These are phyloP conservation scores for Ganoderma lingzhi DNA, from an alignment of 1,284 basidiomycete species.

Conservation along the genomic window DNA sequence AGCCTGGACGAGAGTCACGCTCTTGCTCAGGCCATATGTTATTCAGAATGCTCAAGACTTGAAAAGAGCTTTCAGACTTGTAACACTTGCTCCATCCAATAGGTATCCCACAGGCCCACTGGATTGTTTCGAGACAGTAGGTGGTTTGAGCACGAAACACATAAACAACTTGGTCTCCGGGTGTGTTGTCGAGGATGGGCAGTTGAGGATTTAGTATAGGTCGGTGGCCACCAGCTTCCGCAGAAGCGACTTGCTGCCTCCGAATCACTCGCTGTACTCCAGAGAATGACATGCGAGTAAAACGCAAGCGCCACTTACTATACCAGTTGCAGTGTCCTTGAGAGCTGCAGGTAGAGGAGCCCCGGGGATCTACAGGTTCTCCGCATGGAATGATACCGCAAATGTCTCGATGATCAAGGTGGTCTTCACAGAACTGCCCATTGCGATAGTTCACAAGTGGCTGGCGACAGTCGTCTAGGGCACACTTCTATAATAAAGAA, in stretches of 20 bases:
- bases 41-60: background rate
- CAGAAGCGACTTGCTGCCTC: background rate
- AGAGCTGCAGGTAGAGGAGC: background rate
- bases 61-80: background rate
- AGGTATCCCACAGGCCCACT: too few relatives aligned
- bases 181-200: background rate
- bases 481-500: background rate
- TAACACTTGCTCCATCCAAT: background rate
- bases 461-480: background rate
- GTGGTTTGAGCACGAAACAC: background rate
- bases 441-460: background rate
- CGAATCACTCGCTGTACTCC: background rate
- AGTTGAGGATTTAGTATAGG: background rate
- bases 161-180: background rate
- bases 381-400: background rate
- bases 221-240: background rate
- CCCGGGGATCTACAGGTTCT: background rate
- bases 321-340: background rate
- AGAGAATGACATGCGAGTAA: background rate
- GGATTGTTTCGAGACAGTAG: too few relatives aligned
- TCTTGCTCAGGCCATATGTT: background rate
- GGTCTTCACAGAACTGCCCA: background rate
- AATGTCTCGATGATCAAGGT: background rate
- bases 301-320: background rate
- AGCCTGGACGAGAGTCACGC: too few relatives aligned